phyloP scores from a whole-genome alignment of 2,329 filamentous ascomycete species.

The Ciborinia camelliae region DNA sequence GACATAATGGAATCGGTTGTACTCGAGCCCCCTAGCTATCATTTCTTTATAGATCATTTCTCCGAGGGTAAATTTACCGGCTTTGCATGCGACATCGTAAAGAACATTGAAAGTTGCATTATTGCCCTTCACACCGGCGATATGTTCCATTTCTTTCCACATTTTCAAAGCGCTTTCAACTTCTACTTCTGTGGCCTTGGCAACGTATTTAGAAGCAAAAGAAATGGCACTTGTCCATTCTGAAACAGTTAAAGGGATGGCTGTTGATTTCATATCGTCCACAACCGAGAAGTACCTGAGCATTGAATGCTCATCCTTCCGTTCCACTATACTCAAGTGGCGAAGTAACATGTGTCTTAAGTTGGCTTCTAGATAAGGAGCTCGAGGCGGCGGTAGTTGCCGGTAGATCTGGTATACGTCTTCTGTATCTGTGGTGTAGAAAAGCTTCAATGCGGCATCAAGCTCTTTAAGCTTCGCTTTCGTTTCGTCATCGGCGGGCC shows the following conservation, averaged over 20 bases:
- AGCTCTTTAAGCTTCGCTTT: conserved; percentile 32
- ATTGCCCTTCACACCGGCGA: conserved; percentile 61
- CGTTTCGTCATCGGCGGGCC: conserved; percentile 33
- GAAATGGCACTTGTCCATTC: conserved; percentile 86
- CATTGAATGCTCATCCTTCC: conserved; percentile 54
- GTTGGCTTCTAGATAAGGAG: conserved; percentile 34
- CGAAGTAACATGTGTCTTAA: conserved; percentile 35
- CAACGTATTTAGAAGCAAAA: conserved; percentile 71
- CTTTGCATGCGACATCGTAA: conserved; percentile 83
- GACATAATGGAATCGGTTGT: conserved; percentile 78
- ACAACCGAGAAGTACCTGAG: conserved; percentile 79
- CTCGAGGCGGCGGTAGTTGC: conserved; percentile 37
- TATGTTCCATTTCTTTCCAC: conserved; percentile 87
- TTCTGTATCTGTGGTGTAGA: conserved; percentile 28
- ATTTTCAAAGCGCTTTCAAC: conserved; percentile 67
- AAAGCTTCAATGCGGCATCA: conserved; percentile 25
- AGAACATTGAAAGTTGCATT: conserved; percentile 90
- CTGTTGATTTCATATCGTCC: conserved; percentile 75
- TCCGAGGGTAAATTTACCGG: conserved; percentile 77
- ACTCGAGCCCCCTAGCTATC: conserved; percentile 60
- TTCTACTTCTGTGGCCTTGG: conserved; percentile 54
- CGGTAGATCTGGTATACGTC: conserved; percentile 38
- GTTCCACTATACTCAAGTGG: conserved; percentile 34
- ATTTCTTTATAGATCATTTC: conserved; percentile 85
- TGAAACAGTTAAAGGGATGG: conserved; percentile 60